These are phyloP conservation scores for Angomonas deanei DNA, from an alignment of 208 protist genomes.

Conservation along the genomic window DNA sequence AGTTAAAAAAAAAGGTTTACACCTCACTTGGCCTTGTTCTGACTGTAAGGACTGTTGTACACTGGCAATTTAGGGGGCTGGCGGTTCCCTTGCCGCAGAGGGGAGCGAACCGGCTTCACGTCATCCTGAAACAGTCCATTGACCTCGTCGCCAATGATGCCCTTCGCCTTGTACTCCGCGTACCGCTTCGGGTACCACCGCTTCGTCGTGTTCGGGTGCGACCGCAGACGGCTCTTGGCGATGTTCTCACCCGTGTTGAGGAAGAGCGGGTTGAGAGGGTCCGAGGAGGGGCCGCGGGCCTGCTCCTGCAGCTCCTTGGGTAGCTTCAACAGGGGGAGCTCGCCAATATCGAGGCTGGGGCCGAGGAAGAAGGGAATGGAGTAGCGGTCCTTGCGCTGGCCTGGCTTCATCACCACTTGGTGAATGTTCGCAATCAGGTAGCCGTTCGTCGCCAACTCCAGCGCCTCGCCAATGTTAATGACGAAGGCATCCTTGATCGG, in stretches of 20 bases:
- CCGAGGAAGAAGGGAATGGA: conserved; percentile 12
- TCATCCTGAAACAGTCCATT: no score
- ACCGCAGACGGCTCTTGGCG: conserved; percentile 4
- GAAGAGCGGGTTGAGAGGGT: conserved; percentile 1
- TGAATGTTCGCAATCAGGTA: conserved; percentile 13
- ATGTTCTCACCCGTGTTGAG: not conserved
- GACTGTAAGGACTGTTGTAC: no score
- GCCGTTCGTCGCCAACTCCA: conserved; percentile 9
- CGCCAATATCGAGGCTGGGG: not conserved
- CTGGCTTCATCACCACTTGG: conserved; percentile 6
- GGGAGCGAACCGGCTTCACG: no score
- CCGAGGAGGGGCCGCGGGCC: conserved; percentile 5
- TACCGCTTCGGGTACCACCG: conserved; percentile 3
- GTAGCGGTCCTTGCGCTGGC: conserved; percentile 7
- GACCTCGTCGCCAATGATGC: conserved; percentile 1
- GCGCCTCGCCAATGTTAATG: conserved; percentile 12
- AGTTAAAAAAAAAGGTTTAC: no score
- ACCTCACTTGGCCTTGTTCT: no score
- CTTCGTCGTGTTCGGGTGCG: not conserved
- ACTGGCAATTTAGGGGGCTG: no score
- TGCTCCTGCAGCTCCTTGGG: conserved; percentile 4
- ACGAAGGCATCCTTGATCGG: conserved; percentile 8
- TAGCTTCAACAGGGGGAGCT: conserved; percentile 7
- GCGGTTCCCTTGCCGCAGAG: no score
- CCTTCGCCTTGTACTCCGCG: not conserved